These are phyloP conservation scores for Aplosporella prunicola DNA, from an alignment of 2,329 filamentous ascomycete species.

Conservation along the genomic window DNA sequence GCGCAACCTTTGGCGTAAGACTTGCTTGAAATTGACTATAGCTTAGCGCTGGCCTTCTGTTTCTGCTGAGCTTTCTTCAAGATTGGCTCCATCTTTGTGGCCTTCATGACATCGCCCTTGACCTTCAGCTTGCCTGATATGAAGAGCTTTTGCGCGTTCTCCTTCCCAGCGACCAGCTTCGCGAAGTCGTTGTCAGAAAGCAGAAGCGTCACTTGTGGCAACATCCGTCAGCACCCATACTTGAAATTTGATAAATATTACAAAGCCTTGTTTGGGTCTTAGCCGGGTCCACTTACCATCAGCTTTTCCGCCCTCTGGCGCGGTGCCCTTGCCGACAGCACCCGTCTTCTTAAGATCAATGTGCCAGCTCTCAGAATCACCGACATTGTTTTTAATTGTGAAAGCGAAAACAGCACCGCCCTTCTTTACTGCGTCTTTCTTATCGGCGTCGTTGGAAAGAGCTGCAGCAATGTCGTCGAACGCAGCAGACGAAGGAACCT, in stretches of 20 bases:
- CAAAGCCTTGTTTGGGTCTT: too few species aligned
- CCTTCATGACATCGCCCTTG: constrained; percentile 97
- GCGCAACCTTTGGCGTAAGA: too few species aligned
- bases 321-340: constrained; percentile 64
- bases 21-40: constrained; percentile 37
- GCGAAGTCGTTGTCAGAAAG: constrained; percentile 82
- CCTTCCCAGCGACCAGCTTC: constrained; percentile 74
- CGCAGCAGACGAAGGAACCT: constrained; percentile 80
- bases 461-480: constrained; percentile 79
- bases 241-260: not conserved
- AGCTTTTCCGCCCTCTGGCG: constrained; percentile 63
- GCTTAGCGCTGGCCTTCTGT: constrained; percentile 45
- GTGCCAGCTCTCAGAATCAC: constrained; percentile 79
- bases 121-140: constrained; percentile 99
- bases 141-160: constrained; percentile 89
- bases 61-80: constrained; percentile 76
- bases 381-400: constrained; percentile 76
- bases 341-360: constrained; percentile 92
- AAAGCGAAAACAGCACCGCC: constrained; percentile 84
- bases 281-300: constrained; percentile 61
- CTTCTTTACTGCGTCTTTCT: constrained; percentile 81
- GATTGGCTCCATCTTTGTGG: constrained; percentile 90
- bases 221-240: not conserved
- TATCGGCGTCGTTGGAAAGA: constrained; percentile 59
- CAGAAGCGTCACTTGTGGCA: constrained; percentile 61